Evolutionary conservation across 2,329 filamentous ascomycete species (phyloP).

Genomic region (Arthrocladium fulminans): DNA sequence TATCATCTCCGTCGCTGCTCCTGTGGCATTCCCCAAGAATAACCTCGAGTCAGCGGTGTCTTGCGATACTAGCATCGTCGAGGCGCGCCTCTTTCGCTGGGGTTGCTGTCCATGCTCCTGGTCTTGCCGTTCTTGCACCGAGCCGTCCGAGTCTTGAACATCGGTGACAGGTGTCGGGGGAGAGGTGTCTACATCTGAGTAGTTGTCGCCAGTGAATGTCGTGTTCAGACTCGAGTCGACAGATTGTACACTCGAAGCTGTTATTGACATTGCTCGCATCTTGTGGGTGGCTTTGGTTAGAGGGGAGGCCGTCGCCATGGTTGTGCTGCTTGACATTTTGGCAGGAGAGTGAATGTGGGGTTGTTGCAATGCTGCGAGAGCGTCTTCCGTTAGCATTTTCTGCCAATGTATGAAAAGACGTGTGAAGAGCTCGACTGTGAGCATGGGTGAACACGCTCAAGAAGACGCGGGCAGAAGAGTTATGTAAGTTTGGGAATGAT

Average conservation of each 20-base stretch:
- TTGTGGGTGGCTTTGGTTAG: conserved; percentile 28
- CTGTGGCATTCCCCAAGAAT: conserved; percentile 45
- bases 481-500: not conserved
- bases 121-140: conserved; percentile 20
- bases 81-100: conserved; percentile 34
- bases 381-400: conserved; percentile 6
- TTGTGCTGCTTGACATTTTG: conserved; percentile 1
- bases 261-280: conserved; percentile 30
- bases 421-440: not conserved
- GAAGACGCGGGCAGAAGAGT: not conserved
- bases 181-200: conserved; percentile 30
- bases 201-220: conserved; percentile 25
- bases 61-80: conserved; percentile 46
- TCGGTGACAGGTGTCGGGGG: conserved; percentile 36
- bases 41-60: conserved; percentile 50
- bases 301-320: conserved; percentile 7
- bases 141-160: conserved; percentile 29
- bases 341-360: not conserved
- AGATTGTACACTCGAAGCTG: conserved; percentile 26
- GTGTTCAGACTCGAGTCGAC: conserved; percentile 28
- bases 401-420: not conserved
- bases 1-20: conserved; percentile 48
- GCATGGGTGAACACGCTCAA: not conserved
- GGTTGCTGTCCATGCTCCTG: conserved; percentile 17
- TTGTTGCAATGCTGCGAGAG: not conserved